phyloP scores from a whole-genome alignment of 2,329 filamentous ascomycete genomes.

The Lachnellula arida region DNA sequence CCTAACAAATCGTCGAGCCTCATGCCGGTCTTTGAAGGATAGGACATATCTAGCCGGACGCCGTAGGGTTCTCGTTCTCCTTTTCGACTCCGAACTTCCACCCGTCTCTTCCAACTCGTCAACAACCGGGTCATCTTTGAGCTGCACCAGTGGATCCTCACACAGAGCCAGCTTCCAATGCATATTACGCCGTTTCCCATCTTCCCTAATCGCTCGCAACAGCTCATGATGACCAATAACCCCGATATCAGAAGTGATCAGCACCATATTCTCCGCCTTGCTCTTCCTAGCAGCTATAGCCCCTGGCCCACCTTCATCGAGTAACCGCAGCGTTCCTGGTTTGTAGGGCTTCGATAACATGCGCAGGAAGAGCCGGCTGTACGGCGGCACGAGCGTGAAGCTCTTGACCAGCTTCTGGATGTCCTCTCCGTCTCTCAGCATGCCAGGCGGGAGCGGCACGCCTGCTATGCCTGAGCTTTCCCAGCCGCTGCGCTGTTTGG shows the following conservation, averaged over 20 bases:
- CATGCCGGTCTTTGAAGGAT: slow-evolving; percentile 28
- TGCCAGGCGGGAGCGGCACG: slow-evolving; percentile 38
- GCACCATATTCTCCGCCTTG: slow-evolving; percentile 25
- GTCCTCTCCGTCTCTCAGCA: slow-evolving; percentile 43
- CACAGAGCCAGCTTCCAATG: slow-evolving; percentile 28
- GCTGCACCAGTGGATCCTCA: slow-evolving; percentile 12
- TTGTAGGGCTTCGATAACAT: slow-evolving; percentile 33
- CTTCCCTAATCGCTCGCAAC: slow-evolving; percentile 18
- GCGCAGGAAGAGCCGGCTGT: slow-evolving; percentile 31
- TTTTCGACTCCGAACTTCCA: neutral
- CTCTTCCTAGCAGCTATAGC: slow-evolving; percentile 14
- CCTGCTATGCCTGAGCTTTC: slow-evolving; percentile 34
- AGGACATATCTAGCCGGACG: slow-evolving; percentile 26
- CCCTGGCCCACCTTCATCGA: slow-evolving; percentile 33
- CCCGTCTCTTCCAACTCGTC: neutral
- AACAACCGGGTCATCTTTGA: neutral
- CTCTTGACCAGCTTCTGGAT: slow-evolving; percentile 39
- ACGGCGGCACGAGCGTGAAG: slow-evolving; percentile 47
- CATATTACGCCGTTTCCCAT: slow-evolving; percentile 30
- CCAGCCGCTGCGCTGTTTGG: slow-evolving; percentile 37
- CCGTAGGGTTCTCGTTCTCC: neutral
- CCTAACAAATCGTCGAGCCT: slow-evolving; percentile 41
- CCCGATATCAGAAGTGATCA: slow-evolving; percentile 26
- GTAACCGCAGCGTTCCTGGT: slow-evolving; percentile 29
- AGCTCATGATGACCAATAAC: slow-evolving; percentile 17